phyloP scores from a whole-genome alignment of 169 alveolate genomes.

The Besnoitia besnoiti region DNA sequence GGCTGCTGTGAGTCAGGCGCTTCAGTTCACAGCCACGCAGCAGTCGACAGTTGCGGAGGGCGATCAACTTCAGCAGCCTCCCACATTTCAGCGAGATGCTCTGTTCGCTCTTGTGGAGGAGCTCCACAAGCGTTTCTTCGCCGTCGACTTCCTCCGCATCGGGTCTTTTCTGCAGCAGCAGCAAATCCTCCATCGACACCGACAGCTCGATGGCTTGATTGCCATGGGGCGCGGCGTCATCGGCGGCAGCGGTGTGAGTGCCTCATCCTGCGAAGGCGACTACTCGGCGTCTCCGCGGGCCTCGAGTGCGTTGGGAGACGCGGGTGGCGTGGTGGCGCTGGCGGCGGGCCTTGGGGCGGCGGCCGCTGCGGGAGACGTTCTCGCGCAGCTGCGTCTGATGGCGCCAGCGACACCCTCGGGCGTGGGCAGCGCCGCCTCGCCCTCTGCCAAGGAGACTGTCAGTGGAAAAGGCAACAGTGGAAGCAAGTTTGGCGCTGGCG shows the following conservation, averaged over 20 bases:
- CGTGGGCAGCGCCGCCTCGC: not conserved
- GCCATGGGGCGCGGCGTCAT: not conserved
- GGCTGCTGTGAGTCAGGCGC: not conserved
- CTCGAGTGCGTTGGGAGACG: not conserved
- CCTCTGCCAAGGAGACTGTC: not conserved
- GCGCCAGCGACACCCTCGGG: slow-evolving; percentile 7
- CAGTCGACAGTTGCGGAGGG: not conserved
- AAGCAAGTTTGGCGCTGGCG: not conserved
- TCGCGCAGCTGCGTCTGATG: not conserved
- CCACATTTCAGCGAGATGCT: not conserved
- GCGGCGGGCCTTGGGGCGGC: not conserved
- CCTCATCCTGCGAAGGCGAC: not conserved
- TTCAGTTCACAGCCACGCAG: not conserved
- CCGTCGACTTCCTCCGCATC: not conserved
- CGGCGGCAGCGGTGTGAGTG: not conserved
- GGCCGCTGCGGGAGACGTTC: slow-evolving; percentile 6
- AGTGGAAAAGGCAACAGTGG: not conserved
- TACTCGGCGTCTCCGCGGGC: not conserved
- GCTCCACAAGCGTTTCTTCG: not conserved
- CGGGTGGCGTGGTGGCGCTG: not conserved
- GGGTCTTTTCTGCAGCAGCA: slow-evolving; percentile 15
- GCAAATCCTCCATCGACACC: not conserved
- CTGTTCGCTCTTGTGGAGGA: not conserved
- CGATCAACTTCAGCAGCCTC: not conserved
- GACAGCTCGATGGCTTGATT: not conserved